Evolutionary conservation across 2,329 filamentous ascomycete genomes (phyloP).

Genomic region (Sclerotinia glacialis): DNA sequence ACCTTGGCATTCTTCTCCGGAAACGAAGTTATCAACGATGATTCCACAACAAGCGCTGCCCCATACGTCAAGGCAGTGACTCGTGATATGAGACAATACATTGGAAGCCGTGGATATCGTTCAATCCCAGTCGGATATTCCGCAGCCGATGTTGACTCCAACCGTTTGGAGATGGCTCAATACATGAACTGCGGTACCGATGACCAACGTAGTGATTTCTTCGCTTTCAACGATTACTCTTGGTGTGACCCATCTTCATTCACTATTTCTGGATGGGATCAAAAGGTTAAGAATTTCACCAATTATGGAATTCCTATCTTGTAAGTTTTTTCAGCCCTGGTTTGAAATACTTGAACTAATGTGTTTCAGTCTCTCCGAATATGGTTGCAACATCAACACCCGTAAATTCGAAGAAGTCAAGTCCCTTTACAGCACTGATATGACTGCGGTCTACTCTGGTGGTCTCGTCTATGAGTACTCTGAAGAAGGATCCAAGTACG

Average conservation of each 20-base stretch:
- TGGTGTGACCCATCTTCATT: conserved; percentile 62
- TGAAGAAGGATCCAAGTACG: conserved; percentile 73
- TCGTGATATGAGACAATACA: conserved; percentile 55
- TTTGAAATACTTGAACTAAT: conserved; percentile 21
- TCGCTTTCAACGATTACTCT: conserved; percentile 65
- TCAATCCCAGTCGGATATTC: conserved; percentile 57
- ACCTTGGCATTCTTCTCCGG: conserved; percentile 62
- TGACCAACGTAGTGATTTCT: conserved; percentile 65
- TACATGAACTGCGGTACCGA: conserved; percentile 73
- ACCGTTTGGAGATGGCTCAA: conserved; percentile 64
- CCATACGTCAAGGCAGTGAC: conserved; percentile 59
- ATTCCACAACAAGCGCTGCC: conserved; percentile 49
- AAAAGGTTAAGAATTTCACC: conserved; percentile 66
- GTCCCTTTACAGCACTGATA: conserved; percentile 76
- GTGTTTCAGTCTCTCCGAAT: conserved; percentile 67
- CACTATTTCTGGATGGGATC: conserved; percentile 61
- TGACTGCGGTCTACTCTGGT: conserved; percentile 90
- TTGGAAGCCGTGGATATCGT: conserved; percentile 48
- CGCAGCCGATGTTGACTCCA: conserved; percentile 65
- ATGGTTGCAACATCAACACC: conserved; percentile 79
- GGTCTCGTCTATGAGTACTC: conserved; percentile 96
- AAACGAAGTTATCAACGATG: conserved; percentile 59
- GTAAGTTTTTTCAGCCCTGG: conserved; percentile 28
- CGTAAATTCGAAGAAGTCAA: conserved; percentile 78
- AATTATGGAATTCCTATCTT: conserved; percentile 64